Base-by-base conservation (phyloP, 1,139 yeast genomes). In the Scheffersomyces cryptocercus region DNA sequence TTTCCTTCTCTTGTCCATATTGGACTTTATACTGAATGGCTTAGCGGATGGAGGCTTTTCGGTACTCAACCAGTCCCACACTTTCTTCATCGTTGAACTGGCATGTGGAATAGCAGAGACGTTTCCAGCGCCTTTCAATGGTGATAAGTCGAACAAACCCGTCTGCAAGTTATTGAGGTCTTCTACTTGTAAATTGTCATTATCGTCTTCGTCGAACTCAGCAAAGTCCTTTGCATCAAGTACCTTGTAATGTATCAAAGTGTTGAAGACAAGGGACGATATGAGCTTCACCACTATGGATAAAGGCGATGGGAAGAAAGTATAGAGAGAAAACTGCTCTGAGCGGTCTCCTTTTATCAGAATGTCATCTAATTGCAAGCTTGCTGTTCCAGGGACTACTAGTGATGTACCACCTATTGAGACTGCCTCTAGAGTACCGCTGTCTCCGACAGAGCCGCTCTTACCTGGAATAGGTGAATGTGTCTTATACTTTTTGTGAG, bases 291-390 rank as follows among this genome's bases (percentile, higher is more conserved):
- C 63, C 0, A 67, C 5, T 5, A 57, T 31, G 5, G 76, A 68
- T 5, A 74, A 28, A 1, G 79, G 79, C 20, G 58, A 58, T 2
- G 79, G 80, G 59, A 74, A 73, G 54, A 74, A 73, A 3, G 79
- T 71, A 39, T 64, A 52, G 14, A 75, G 53, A 20, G 78, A 59
- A 53, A 75, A 74, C 47, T 68, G 75, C 12, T 65, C 68, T 0
- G 77, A 64, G 42, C 77, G 55, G 46, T 74, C 79, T 14, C 79
- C 79, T 39, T 48, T 55, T 7, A 58, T 42, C 11, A 50, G 50
- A 10, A 52, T 51, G 29, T 52, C 53, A 16, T 67, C 73, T 28
- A 67, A 41, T 33, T 62, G 66, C 30, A 66, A 50, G 30, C 62
- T 41, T 5, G 47, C 7, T 7, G 48, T 15, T 4, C 46, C 15